Base-by-base conservation (phyloP, 129 eudicot species). In the Artemisia annua region DNA sequence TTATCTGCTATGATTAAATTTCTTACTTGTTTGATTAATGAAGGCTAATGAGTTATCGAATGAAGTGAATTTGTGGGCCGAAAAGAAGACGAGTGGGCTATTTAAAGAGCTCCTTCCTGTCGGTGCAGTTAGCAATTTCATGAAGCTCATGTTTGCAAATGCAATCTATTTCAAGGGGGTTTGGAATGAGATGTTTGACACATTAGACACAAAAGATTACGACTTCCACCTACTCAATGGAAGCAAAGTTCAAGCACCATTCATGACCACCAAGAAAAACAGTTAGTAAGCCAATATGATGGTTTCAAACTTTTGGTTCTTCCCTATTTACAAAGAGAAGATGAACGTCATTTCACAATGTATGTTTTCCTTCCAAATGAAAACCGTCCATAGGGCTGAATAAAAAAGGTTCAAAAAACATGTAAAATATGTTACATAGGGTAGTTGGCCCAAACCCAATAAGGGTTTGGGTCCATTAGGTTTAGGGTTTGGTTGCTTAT, bases 161-260 rank as follows among this genome's bases (percentile, higher is more conserved):
- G 95, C 95, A 1, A 54, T 92, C 61, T 92, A 87, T 50, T 92
- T 89, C 75, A 92, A 92, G 76, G 98, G 98, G 68, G 75, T 85
- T 22, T 92, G 98, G 96, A 71, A 19, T n/a, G 77, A 84, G 28
- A 85, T 84, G 44, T 92, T 92, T 43, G 88, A 92, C 51, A 76
- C 81, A 22, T 78, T 87, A 6, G 11, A 43, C 26, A 87, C 98
- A 17, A 80, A 78, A 74, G 86, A 87, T 26, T 66, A 52, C 17
- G 86, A 87, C 35, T 92, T 92, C 55, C 84, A 87, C 82, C 94
- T 92, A 53, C 72, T 87, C 1, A 60, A 82, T 44, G 91, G 90
- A 5, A 83, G 28, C 72, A 58, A 85, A 62, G 74, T 84, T 57
- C 71, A 76, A 35, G 6, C 43, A 35, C 43, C 43, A 35, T 35